These are phyloP conservation scores for Helianthus tuberosus DNA, from an alignment of 129 eudicot genomes.

Conservation along the genomic window DNA sequence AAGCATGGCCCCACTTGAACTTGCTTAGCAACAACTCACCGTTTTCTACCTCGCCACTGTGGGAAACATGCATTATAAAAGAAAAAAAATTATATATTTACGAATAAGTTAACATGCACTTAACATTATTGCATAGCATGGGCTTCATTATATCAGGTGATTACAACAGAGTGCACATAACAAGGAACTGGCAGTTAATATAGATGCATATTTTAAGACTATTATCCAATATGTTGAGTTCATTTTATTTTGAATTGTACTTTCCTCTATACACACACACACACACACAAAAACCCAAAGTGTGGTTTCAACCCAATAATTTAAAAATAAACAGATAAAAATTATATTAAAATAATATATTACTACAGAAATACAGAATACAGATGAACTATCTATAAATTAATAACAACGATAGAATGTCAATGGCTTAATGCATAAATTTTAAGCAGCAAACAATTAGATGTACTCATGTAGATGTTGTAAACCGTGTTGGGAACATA, in stretches of 20 bases:
- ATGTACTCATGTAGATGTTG: not conserved
- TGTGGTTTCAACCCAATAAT: not conserved
- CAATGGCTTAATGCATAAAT: not conserved
- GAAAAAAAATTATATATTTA: not conserved
- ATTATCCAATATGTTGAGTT: not conserved
- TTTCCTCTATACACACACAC: not conserved
- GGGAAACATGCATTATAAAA: conserved; percentile 17
- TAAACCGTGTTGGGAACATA: conserved; percentile 6
- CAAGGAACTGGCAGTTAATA: not conserved
- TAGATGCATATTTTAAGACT: not conserved
- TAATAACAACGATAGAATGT: not conserved
- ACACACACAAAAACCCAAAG: too few species aligned
- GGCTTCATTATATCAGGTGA: not conserved
- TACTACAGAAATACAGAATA: not conserved
- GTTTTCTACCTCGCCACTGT: conserved; percentile 90
- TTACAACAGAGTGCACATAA: not conserved
- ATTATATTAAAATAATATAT: not conserved
- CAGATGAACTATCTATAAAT: not conserved
- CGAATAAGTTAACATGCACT: not conserved
- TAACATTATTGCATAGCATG: conserved; percentile 1
- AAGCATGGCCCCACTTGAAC: conserved; percentile 99
- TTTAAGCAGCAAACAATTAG: not conserved
- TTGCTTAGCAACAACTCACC: conserved; percentile 83
- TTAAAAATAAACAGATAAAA: not conserved
- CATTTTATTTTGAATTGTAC: not conserved